Percentiles rank a stretch among this genome's conserved stretches.
Conservation (phyloP, 495 filamentous ascomycete genomes). For the Cercophora samala region DNA sequence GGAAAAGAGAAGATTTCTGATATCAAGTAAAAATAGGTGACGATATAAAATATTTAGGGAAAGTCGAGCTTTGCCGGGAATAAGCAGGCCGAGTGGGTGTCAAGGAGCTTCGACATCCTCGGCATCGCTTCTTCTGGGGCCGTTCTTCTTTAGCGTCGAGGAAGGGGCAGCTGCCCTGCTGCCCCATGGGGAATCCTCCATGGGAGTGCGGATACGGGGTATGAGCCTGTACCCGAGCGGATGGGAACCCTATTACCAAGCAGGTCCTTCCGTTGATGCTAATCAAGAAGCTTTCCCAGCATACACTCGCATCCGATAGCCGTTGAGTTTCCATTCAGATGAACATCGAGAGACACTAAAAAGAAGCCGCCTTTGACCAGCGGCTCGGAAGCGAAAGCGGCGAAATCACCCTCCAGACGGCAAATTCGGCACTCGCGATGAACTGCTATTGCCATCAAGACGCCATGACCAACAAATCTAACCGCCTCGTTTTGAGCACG, state of each 20-base stretch:
- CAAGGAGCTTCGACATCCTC: neutral
- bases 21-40: neutral
- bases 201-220: neutral
- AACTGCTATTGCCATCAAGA: neutral
- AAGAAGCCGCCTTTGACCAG: neutral
- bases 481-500: neutral
- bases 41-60: neutral
- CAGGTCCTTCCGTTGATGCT: neutral
- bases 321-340: neutral
- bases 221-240: neutral
- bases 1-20: neutral
- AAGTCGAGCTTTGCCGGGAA: neutral
- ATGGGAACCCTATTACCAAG: neutral
- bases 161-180: neutral
- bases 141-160: neutral
- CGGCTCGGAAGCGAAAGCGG: slow-evolving; percentile 3
- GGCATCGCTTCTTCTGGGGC: slow-evolving; percentile 2
- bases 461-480: neutral
- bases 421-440: neutral
- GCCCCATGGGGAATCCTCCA: neutral
- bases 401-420: neutral
- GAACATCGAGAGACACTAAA: neutral
- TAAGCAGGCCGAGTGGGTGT: slow-evolving; percentile 4
- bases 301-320: neutral
- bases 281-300: neutral